Conservation (phyloP, 352 stramenopile species). For the Pythium brassicae region DNA sequence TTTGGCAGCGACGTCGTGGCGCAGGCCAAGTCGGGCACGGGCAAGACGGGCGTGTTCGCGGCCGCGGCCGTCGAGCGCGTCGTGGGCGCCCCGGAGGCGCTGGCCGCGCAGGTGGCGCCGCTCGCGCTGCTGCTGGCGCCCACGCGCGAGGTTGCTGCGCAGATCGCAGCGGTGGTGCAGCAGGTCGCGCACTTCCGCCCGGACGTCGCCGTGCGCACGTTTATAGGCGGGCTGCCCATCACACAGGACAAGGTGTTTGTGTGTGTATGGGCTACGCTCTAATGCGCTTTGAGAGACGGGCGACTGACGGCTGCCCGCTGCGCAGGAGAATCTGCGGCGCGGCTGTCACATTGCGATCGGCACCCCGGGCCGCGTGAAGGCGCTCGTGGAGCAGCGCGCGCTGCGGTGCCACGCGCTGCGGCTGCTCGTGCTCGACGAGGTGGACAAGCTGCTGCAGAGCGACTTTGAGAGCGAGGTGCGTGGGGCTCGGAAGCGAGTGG, state of each 20-base stretch:
- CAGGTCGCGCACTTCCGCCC: slow-evolving; percentile 40
- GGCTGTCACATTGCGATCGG: slow-evolving; percentile 68
- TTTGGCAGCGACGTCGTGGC: slow-evolving; percentile 80
- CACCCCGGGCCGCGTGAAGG: slow-evolving; percentile 66
- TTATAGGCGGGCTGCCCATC: slow-evolving; percentile 63
- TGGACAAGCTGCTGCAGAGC: slow-evolving; percentile 69
- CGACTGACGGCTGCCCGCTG: not conserved
- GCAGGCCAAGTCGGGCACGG: slow-evolving; percentile 80
- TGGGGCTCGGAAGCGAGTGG: not conserved
- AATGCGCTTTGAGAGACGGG: not conserved
- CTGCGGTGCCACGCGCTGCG: slow-evolving; percentile 45
- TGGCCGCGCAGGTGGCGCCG: slow-evolving; percentile 17
- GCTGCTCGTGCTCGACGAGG: slow-evolving; percentile 74
- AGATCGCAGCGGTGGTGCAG: slow-evolving; percentile 66
- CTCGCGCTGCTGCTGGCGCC: slow-evolving; percentile 64
- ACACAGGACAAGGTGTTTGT: slow-evolving; percentile 46
- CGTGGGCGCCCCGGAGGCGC: slow-evolving; percentile 21
- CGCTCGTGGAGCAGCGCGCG: slow-evolving; percentile 54
- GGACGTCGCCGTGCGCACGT: slow-evolving; percentile 21
- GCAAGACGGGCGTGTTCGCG: slow-evolving; percentile 79
- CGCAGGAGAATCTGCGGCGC: slow-evolving; percentile 23
- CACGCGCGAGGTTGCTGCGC: slow-evolving; percentile 70
- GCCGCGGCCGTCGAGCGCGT: slow-evolving; percentile 59
- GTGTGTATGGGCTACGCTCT: not conserved
- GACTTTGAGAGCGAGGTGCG: slow-evolving; percentile 68